Conservation (phyloP, 169 alveolate genomes). For the Cytauxzoon felis region DNA sequence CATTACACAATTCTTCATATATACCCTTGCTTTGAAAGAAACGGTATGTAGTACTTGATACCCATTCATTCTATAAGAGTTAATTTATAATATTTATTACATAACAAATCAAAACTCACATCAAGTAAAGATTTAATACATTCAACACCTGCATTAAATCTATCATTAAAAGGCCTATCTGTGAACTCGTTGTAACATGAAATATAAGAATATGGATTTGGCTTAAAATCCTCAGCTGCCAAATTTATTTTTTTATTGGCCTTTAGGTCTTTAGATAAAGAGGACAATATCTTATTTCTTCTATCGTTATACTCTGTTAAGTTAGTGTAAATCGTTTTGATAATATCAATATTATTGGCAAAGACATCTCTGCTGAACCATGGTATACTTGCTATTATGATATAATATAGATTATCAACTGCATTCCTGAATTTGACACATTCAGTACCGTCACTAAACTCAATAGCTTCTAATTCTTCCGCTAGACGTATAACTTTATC, state of each 20-base stretch:
- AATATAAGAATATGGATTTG: slow-evolving; percentile 44
- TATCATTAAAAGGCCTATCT: slow-evolving; percentile 1
- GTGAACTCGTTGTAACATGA: slow-evolving; percentile 12
- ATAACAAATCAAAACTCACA: not conserved
- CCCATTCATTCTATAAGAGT: slow-evolving; percentile 33
- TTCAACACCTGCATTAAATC: slow-evolving; percentile 40
- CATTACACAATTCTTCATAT: slow-evolving; percentile 11
- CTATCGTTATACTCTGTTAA: slow-evolving; percentile 28
- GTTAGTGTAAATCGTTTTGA: slow-evolving; percentile 12
- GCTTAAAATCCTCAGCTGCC: not conserved
- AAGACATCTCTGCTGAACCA: slow-evolving; percentile 59
- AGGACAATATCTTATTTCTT: slow-evolving; percentile 13
- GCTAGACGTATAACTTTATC: slow-evolving; percentile 17
- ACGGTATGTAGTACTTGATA: slow-evolving; percentile 40
- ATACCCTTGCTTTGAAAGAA: slow-evolving; percentile 63
- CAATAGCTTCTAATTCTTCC: slow-evolving; percentile 2
- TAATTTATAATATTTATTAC: not conserved
- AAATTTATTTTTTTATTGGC: not conserved
- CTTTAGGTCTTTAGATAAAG: not conserved
- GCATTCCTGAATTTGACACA: slow-evolving; percentile 11
- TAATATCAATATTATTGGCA: slow-evolving; percentile 3
- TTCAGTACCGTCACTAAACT: slow-evolving; percentile 1
- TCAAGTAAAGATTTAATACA: slow-evolving; percentile 26
- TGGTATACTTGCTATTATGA: slow-evolving; percentile 50
- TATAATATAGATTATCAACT: slow-evolving; percentile 55